phyloP scores from a whole-genome alignment of 73 alveolate genomes.

The Paramecium pentaurelia region DNA sequence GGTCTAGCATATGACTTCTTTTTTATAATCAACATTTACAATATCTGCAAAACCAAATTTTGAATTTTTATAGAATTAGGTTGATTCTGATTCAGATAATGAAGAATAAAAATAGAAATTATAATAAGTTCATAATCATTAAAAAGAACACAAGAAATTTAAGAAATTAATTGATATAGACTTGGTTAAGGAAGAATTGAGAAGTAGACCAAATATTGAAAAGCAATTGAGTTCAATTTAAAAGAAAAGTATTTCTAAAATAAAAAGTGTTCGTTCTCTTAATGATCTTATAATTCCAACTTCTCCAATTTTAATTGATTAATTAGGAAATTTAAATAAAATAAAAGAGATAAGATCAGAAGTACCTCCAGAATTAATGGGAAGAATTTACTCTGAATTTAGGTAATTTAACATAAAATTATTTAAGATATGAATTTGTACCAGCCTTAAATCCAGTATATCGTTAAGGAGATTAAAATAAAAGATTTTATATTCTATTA shows the following conservation, averaged over 20 bases:
- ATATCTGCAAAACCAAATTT: background rate
- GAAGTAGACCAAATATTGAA: background rate
- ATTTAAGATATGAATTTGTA: background rate
- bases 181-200: background rate
- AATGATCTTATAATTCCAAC: constrained; percentile 1
- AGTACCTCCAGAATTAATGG: constrained; percentile 22
- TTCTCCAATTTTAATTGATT: background rate
- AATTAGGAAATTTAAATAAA: background rate
- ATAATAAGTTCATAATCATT: background rate
- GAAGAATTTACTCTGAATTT: constrained; percentile 4
- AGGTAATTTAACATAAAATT: background rate
- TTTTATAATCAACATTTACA: background rate
- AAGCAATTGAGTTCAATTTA: background rate
- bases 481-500: background rate
- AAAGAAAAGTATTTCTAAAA: background rate
- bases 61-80: background rate
- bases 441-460: background rate
- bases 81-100: background rate
- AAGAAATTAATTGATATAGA: constrained; percentile 31
- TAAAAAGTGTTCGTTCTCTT: background rate
- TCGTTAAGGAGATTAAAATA: constrained; percentile 15
- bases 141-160: background rate
- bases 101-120: background rate
- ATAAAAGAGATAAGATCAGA: background rate
- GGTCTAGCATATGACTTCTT: background rate